Percentiles rank a stretch among this genome's conserved stretches.
Conservation (phyloP, 2,329 filamentous ascomycete genomes). For the Aureobasidium sp. region DNA sequence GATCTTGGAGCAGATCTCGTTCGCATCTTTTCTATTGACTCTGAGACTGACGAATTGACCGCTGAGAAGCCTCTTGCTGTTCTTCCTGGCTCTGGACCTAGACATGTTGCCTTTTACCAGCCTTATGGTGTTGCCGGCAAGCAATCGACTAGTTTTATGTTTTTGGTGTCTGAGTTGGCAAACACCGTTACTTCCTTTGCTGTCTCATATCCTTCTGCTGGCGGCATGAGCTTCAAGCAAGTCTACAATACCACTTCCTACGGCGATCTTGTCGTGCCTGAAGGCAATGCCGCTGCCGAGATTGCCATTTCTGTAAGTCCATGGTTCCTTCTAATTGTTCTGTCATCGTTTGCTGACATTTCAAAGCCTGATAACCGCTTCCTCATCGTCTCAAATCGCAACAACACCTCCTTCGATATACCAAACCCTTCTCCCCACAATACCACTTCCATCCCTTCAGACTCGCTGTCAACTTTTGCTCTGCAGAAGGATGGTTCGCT, state of each 20-base stretch:
- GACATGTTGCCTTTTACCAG: conserved; percentile 32
- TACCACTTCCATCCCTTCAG: conserved; percentile 34
- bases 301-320: conserved; percentile 38
- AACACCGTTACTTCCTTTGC: conserved; percentile 45
- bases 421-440: conserved; percentile 38
- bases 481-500: conserved; percentile 54
- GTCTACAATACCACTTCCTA: conserved; percentile 44
- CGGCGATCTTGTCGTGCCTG: conserved; percentile 37
- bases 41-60: conserved; percentile 23
- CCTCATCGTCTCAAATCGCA: conserved; percentile 62
- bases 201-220: conserved; percentile 36
- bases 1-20: conserved; percentile 34
- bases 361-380: conserved; percentile 45
- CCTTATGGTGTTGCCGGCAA: conserved; percentile 23
- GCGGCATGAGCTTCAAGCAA: conserved; percentile 42
- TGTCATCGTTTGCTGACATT: not conserved
- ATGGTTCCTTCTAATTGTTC: too few species aligned
- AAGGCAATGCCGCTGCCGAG: conserved; percentile 49
- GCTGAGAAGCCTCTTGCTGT: conserved; percentile 23
- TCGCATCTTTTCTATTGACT: conserved; percentile 28
- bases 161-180: conserved; percentile 43
- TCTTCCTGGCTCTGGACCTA: conserved; percentile 29
- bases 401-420: conserved; percentile 48
- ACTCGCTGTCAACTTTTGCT: conserved; percentile 58
- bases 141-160: conserved; percentile 28